These are phyloP conservation scores for Exophiala sideris DNA, from an alignment of 2,329 filamentous ascomycete species.

Conservation along the genomic window DNA sequence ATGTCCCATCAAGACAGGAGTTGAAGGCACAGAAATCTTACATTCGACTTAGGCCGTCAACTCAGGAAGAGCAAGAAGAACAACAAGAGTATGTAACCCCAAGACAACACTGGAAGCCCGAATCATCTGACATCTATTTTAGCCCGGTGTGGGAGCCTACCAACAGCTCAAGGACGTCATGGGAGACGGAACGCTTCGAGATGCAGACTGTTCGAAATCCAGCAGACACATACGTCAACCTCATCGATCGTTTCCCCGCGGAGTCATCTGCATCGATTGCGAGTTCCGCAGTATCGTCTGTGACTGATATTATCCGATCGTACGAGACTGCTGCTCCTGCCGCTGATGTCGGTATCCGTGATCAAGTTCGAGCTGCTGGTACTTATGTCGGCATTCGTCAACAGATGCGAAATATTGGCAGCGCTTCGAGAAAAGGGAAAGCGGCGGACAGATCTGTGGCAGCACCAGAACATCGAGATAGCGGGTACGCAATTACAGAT, in stretches of 20 bases:
- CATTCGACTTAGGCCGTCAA: too few relatives aligned
- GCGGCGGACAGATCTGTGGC: too few relatives aligned
- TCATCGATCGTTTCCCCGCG: neutral
- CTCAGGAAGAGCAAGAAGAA: neutral
- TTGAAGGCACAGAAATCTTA: neutral
- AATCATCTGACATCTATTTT: neutral
- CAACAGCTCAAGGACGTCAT: slow-evolving; percentile 1
- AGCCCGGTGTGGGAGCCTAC: neutral
- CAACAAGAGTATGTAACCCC: slow-evolving; percentile 9
- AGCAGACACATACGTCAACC: slow-evolving; percentile 15
- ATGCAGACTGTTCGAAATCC: neutral
- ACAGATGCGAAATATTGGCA: too few relatives aligned
- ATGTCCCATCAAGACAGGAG: neutral
- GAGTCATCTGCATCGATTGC: neutral
- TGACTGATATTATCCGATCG: neutral
- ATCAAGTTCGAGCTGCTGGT: too few relatives aligned
- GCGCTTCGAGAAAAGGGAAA: too few relatives aligned
- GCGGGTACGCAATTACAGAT: too few relatives aligned
- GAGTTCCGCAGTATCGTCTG: neutral
- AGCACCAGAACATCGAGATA: too few relatives aligned
- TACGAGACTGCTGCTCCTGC: neutral
- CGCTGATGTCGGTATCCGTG: too few relatives aligned
- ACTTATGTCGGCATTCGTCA: too few relatives aligned
- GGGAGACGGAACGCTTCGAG: slow-evolving; percentile 4
- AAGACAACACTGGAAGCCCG: slow-evolving; percentile 8